Evolutionary conservation across 768 basidiomycete genomes (phyloP).

Genomic region (Suillus subluteus): DNA sequence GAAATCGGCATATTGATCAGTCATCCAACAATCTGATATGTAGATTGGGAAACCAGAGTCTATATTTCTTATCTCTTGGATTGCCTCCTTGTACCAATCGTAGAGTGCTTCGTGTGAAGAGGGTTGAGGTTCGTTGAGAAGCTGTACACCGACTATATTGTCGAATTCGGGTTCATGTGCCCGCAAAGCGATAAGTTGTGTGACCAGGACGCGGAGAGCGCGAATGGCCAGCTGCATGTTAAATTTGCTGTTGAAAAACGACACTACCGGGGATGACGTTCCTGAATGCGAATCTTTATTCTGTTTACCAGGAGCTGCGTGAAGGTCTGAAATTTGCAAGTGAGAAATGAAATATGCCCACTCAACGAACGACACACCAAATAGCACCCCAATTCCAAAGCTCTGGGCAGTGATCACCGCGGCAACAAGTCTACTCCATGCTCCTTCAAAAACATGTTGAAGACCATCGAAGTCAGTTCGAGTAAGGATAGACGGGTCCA

Average conservation of each 20-base stretch:
- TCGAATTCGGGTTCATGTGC: slow-evolving; percentile 44
- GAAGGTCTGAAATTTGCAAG: slow-evolving; percentile 55
- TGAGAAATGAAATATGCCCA: slow-evolving; percentile 18
- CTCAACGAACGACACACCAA: slow-evolving; percentile 48
- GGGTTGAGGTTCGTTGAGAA: slow-evolving; percentile 64
- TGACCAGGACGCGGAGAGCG: slow-evolving; percentile 49
- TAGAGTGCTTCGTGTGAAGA: slow-evolving; percentile 52
- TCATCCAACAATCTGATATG: slow-evolving; percentile 77
- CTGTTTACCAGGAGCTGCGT: slow-evolving; percentile 77
- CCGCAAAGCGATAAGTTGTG: slow-evolving; percentile 48
- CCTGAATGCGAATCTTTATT: slow-evolving; percentile 71
- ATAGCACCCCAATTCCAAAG: slow-evolving; percentile 70
- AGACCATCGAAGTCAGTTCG: slow-evolving; percentile 68
- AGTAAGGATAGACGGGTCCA: slow-evolving; percentile 57
- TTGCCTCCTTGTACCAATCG: slow-evolving; percentile 64
- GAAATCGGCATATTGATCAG: slow-evolving; percentile 63
- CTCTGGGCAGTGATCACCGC: slow-evolving; percentile 62
- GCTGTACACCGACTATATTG: slow-evolving; percentile 59
- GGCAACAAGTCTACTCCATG: slow-evolving; percentile 64
- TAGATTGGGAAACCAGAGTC: slow-evolving; percentile 68
- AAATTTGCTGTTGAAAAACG: slow-evolving; percentile 49
- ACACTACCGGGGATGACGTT: slow-evolving; percentile 49
- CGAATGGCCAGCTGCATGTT: slow-evolving; percentile 52
- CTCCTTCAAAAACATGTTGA: slow-evolving; percentile 56
- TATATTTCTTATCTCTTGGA: slow-evolving; percentile 53